Percentiles rank a stretch among this genome's conserved stretches.
Evolutionary conservation across 2,329 filamentous ascomycete species (phyloP).

Genomic region (Exutisphaerella laricina): DNA sequence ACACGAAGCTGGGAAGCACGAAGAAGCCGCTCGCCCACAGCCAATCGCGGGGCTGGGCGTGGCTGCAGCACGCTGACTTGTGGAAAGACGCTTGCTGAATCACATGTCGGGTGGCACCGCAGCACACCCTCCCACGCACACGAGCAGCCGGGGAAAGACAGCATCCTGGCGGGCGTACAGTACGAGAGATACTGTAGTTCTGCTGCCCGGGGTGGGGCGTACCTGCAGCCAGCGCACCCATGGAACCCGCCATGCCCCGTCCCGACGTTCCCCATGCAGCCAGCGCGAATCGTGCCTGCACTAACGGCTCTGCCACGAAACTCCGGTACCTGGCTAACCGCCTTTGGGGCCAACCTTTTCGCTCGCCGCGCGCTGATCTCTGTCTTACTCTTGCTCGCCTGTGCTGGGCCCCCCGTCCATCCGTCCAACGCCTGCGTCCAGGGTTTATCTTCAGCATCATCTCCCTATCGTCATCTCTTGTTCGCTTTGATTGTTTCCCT

Average conservation of each 20-base stretch:
- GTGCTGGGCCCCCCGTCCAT: conserved; percentile 15
- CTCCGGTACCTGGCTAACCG: conserved; percentile 27
- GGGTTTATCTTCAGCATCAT: conserved; percentile 27
- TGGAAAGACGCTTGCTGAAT: conserved; percentile 3
- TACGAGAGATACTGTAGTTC: too few species aligned
- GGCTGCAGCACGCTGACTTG: conserved; percentile 8
- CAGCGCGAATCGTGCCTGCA: conserved; percentile 24
- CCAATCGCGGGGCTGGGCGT: conserved; percentile 3
- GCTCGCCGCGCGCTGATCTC: conserved; percentile 26
- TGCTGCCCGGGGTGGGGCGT: too few species aligned
- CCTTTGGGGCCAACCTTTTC: conserved; percentile 17
- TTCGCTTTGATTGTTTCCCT: conserved; percentile 23
- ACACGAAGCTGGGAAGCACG: conserved; percentile 5
- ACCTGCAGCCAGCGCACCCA: conserved; percentile 6
- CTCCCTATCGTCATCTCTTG: conserved; percentile 25
- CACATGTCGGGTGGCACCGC: conserved; percentile 5
- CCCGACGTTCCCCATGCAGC: conserved; percentile 25
- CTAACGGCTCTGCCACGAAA: conserved; percentile 22
- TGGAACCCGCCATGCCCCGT: too few species aligned
- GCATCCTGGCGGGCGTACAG: too few species aligned
- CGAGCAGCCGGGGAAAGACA: too few species aligned
- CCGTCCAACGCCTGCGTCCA: conserved; percentile 23
- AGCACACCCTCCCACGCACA: background rate
- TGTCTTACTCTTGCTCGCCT: conserved; percentile 18
- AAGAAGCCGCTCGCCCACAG: too few species aligned